Evolutionary conservation across 164 flowering plant genomes (phyloP), one percentile per base, ranked within the genome.

Genomic region (Chimonanthus salicifolius): DNA sequence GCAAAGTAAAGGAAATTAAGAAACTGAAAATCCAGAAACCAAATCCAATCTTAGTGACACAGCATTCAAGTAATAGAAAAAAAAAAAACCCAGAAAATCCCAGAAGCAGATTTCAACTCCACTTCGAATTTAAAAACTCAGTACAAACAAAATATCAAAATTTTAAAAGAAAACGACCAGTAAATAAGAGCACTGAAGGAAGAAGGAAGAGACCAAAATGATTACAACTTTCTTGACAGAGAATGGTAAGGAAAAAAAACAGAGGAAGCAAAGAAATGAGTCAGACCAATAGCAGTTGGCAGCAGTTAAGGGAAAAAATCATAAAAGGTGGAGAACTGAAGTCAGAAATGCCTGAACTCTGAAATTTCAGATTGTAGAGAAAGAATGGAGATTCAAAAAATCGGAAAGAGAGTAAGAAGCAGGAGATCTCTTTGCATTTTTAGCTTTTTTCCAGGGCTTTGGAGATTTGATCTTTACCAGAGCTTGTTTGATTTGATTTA

Each of bases 301-400:
- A 49, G 18, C 6, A 50, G 63, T 7, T 44, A 51, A 16, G 50
- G 46, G 18, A n/a, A 18, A 50, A 51, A 46, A 13, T n/a, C 21
- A 50, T 60, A 33, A 44, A 16, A 62, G n/a, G 15, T 18, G 43
- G 16, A 49, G 18, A n/a, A 71, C 64, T 65, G 66, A 60, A 60
- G 60, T 47, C 5, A 58, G 20, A 20, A 71, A 45, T 58, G n/a
- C 47, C 15, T 60, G 45, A 49, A 71, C 44, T 60, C 15, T 60
- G 45, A 49, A 71, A 54, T n/a, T 51, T 67, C 71, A 58, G 47
- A 62, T 13, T 33, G 21, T 63, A n/a, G 70, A 8, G 75, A 67
- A 62, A 65, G 76, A 51, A 43, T 58, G 71, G 68, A 11, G 60
- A 13, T 11, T 54, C 16, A 54, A 2, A 4, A 54, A n/a, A 54